Percentiles rank a stretch among this genome's conserved stretches.
These are phyloP conservation scores for Kluyveromyces aestuarii DNA, from an alignment of 805 yeast species.

Conservation along the genomic window DNA sequence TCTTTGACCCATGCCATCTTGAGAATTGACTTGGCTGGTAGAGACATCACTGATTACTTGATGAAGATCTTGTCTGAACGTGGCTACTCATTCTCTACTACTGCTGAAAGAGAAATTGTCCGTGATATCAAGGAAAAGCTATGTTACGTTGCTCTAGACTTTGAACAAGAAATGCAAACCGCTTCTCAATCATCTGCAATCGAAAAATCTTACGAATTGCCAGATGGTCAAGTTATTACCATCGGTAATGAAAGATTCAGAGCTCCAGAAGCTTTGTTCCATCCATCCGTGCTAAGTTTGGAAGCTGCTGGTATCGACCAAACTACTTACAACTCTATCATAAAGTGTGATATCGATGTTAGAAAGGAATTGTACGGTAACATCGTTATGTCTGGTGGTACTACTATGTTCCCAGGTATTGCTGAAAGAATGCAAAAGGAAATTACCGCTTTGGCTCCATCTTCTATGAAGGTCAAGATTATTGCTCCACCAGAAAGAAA, in stretches of 20 bases:
- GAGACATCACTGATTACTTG: constrained; percentile 98
- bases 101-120: constrained; percentile 97
- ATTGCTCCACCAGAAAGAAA: constrained; percentile 99
- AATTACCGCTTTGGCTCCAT: constrained; percentile 98
- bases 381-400: constrained; percentile 99
- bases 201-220: constrained; percentile 98
- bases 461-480: constrained; percentile 99
- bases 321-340: constrained; percentile 65
- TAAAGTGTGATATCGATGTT: constrained; percentile 98
- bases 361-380: constrained; percentile 98
- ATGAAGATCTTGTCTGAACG: constrained; percentile 98
- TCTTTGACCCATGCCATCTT: constrained; percentile 97
- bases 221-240: constrained; percentile 99
- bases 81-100: constrained; percentile 97
- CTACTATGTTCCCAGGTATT: constrained; percentile 99
- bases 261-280: constrained; percentile 99
- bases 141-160: constrained; percentile 98
- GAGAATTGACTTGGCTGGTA: constrained; percentile 99
- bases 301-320: constrained; percentile 99
- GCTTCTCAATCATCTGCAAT: constrained; percentile 96
- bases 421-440: constrained; percentile 99
- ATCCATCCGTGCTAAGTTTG: constrained; percentile 81
- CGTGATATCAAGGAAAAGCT: constrained; percentile 91
- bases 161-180: constrained; percentile 98
- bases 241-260: constrained; percentile 99